Conservation (phyloP, 768 basidiomycete genomes). For the Rhizopogon vulgaris region DNA sequence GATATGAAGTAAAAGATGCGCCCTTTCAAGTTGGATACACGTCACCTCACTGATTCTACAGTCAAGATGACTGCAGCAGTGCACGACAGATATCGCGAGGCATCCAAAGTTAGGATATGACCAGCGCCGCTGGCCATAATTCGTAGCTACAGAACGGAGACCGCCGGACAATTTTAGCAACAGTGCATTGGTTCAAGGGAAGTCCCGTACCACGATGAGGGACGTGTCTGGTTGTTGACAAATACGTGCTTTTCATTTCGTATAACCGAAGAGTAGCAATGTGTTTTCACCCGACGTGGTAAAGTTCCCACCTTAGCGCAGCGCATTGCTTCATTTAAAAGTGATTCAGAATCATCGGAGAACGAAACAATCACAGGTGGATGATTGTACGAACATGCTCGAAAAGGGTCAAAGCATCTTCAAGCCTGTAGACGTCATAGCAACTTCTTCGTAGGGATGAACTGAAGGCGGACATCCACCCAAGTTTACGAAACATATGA, state of each 20-base stretch:
- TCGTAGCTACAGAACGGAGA: not conserved
- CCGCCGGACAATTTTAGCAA: not conserved
- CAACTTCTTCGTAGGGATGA: conserved; percentile 55
- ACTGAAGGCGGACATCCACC: conserved; percentile 19
- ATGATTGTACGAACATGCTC: not conserved
- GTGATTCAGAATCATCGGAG: not conserved
- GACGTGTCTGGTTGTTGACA: not conserved
- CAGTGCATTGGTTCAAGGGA: not conserved
- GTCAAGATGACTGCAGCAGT: not conserved
- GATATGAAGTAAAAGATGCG: not conserved
- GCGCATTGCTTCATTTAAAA: not conserved
- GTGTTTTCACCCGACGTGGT: not conserved
- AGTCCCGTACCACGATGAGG: not conserved
- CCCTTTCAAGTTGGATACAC: not conserved
- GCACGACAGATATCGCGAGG: not conserved
- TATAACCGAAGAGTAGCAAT: not conserved
- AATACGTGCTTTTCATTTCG: not conserved
- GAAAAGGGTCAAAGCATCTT: conserved; percentile 30
- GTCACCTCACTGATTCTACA: not conserved
- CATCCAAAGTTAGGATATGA: not conserved
- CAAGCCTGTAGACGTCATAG: conserved; percentile 50
- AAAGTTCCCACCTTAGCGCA: not conserved
- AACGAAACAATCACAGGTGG: not conserved
- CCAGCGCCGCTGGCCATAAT: not conserved
- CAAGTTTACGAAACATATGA: conserved; percentile 4